A percentile compares a stretch with the other conserved stretches of the same genome.
These are phyloP conservation scores for Kodamaea jinghongensis DNA, from an alignment of 805 yeast species.

Conservation along the genomic window DNA sequence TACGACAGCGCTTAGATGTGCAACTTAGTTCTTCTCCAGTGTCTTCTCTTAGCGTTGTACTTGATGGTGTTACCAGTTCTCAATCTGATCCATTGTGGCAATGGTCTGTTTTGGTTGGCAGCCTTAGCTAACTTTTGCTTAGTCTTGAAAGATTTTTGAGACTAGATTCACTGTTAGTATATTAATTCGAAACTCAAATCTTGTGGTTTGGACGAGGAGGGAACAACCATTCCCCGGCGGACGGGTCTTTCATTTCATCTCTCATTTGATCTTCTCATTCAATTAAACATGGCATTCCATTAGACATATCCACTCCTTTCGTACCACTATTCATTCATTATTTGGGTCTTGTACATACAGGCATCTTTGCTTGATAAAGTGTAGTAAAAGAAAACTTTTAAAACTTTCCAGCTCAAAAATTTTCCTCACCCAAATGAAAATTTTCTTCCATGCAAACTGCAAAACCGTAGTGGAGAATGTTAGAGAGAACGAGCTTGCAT, in stretches of 20 bases:
- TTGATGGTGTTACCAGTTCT: slow-evolving; percentile 97
- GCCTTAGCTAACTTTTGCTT: slow-evolving; percentile 99
- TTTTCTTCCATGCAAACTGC: slow-evolving; percentile 7
- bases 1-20: slow-evolving; percentile 60
- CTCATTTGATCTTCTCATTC: no score
- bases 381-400: slow-evolving; percentile 10
- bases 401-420: slow-evolving; percentile 1
- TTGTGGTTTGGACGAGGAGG: no score
- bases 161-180: slow-evolving; percentile 46
- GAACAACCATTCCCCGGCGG: no score
- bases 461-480: slow-evolving; percentile 2
- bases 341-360: slow-evolving; percentile 34
- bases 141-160: slow-evolving; percentile 93
- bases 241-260: no score
- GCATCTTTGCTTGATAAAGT: slow-evolving; percentile 31
- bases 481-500: background rate
- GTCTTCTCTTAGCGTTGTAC: slow-evolving; percentile 99
- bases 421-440: slow-evolving; percentile 7
- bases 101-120: slow-evolving; percentile 98
- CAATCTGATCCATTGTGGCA: slow-evolving; percentile 99
- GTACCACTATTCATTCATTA: background rate
- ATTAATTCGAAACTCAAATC: no score
- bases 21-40: slow-evolving; percentile 99
- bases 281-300: no score
- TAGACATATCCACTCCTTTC: no score